Base-by-base conservation (phyloP, 1,284 basidiomycete genomes). In the Anthracocystis walkeri region DNA sequence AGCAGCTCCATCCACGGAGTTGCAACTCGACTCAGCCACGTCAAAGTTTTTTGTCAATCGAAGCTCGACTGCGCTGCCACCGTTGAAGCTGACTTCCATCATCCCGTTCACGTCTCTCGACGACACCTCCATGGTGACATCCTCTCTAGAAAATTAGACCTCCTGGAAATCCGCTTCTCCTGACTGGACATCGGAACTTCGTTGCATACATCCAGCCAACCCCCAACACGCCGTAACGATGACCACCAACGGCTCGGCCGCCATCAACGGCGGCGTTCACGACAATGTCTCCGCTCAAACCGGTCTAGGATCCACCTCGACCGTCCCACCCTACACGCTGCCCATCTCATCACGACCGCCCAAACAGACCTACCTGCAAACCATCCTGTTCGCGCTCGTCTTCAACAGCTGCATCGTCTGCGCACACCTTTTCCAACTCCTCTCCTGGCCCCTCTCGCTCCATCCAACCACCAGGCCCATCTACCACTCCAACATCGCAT, bases 321-420 rank as follows among this genome's bases (percentile, higher is more conserved):
- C 20, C 11, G 55, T 51, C 1, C 48, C 61, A 6, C 61, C 66
- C 7, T 69, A 76, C 50, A 12, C 61, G 12, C 50, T 81, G 23
- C 78, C 79, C 33, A 80, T 81, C 56, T 29, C 62, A 0, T 63
- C 61, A 14, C 75, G 79, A 4, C 51, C 65, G 3, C 60, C 63
- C 23, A 61, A 61, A 3, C 55, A 52, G 14, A 62, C 65, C 1
- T 55, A 46, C 23, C 10, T 80, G 20, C 80, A 77, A 61, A 60
- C 78, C 35, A 52, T 66, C 40, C 46, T 75, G 0, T 81, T 82
- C 45, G 66, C 58, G n/a, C 25, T 78, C 46, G 56, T 72, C 50
- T 82, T 82, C 65, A 79, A 77, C 58, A 29, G 56, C 16, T 76
- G 63, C 72, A 78, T 79, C 68, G 41, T 82, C 58, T 67, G 65